A percentile compares a stretch with the other conserved stretches of the same genome.
Evolutionary conservation across 768 basidiomycete species (phyloP).

Genomic region (Naganishia kalamii): DNA sequence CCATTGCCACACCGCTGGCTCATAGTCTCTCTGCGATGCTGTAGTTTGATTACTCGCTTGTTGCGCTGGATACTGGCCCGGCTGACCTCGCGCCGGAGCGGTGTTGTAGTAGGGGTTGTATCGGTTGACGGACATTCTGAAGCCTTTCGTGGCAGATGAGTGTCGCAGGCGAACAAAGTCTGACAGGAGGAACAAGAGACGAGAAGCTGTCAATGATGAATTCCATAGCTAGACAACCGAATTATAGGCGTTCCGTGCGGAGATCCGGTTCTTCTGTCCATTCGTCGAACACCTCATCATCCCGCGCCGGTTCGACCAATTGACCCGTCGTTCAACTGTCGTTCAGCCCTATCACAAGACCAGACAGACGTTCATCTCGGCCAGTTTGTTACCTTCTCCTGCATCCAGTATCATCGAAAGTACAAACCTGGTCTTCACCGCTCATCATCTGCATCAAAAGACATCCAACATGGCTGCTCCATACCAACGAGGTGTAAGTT

Average conservation of each 20-base stretch:
- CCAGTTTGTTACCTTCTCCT: too few species aligned
- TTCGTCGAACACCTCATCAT: too few species aligned
- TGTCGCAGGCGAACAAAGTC: too few species aligned
- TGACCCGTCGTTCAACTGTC: neutral
- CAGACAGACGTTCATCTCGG: neutral
- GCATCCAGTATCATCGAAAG: neutral
- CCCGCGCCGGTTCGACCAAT: too few species aligned
- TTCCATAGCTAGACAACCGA: too few species aligned
- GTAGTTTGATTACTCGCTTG: neutral
- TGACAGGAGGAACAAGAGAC: too few species aligned
- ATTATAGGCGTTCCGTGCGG: too few species aligned
- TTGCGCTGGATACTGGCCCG: neutral
- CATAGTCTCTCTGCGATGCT: neutral
- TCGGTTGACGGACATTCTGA: slow-evolving; percentile 13
- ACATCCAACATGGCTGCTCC: slow-evolving; percentile 10
- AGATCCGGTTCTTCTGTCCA: too few species aligned
- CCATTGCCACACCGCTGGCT: slow-evolving; percentile 18
- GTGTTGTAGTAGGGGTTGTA: slow-evolving; percentile 19
- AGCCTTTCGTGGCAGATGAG: neutral
- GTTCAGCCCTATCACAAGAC: neutral
- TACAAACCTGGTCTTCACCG: neutral
- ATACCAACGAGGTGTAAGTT: slow-evolving; percentile 22
- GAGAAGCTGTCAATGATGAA: too few species aligned
- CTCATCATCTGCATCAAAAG: neutral
- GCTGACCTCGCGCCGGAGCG: neutral